Evolutionary conservation across 208 protist species (phyloP).

Genomic region (Trypanosoma brucei): DNA sequence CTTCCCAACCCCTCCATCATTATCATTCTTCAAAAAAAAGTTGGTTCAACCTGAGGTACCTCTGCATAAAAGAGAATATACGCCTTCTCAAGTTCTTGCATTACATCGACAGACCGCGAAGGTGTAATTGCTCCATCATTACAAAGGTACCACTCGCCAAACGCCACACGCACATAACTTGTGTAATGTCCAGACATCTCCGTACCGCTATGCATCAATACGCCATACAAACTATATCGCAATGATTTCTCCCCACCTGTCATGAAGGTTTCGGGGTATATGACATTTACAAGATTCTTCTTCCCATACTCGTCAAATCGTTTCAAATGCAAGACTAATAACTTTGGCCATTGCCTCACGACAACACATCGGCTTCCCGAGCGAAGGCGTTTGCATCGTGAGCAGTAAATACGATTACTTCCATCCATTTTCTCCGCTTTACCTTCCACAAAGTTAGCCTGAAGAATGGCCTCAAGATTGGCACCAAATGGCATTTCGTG

Average conservation of each 20-base stretch:
- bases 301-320: conserved; percentile 57
- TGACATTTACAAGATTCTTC: conserved; percentile 53
- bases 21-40: too few relatives aligned
- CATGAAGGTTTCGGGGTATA: conserved; percentile 55
- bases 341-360: conserved; percentile 58
- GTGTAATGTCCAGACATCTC: conserved; percentile 77
- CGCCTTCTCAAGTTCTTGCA: conserved; percentile 39
- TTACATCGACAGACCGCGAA: conserved; percentile 30
- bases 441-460: conserved; percentile 46
- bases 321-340: conserved; percentile 79
- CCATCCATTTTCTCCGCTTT: conserved; percentile 45
- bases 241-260: conserved; percentile 19
- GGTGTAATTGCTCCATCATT: conserved; percentile 57
- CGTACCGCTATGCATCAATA: conserved; percentile 71
- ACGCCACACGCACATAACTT: conserved; percentile 47
- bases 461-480: conserved; percentile 26
- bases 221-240: conserved; percentile 64
- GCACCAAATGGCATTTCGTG: not conserved
- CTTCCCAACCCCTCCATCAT: too few relatives aligned
- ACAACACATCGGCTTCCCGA: conserved; percentile 38
- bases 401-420: conserved; percentile 57
- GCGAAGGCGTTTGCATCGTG: conserved; percentile 50
- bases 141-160: conserved; percentile 66
- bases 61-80: conserved; percentile 80
- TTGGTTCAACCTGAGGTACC: not conserved